A percentile compares a stretch with the other conserved stretches of the same genome.
Conservation (phyloP, 805 yeast species). For the Spathaspora gorwiae region DNA sequence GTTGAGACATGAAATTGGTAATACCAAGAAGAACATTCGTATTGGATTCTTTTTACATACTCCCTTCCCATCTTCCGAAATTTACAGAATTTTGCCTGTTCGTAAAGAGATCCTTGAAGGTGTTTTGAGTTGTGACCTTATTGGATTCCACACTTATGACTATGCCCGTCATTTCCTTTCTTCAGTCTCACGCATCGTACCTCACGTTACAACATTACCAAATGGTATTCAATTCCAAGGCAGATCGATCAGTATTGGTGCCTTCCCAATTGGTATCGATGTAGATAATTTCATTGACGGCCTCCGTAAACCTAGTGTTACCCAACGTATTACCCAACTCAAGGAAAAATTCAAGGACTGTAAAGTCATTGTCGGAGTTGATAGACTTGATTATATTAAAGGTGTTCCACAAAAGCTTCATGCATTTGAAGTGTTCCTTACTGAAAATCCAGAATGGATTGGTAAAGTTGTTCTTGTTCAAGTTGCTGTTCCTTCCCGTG, state of each 20-base stretch:
- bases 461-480: conserved; percentile 95
- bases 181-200: conserved; percentile 76
- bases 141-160: conserved; percentile 99
- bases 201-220: conserved; percentile 76
- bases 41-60: conserved; percentile 95
- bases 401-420: conserved; percentile 98
- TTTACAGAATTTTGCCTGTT: conserved; percentile 92
- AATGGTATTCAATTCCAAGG: conserved; percentile 81
- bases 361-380: conserved; percentile 93
- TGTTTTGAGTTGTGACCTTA: conserved; percentile 86
- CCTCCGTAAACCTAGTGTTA: conserved; percentile 56
- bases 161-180: conserved; percentile 94
- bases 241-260: conserved; percentile 80
- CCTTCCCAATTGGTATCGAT: conserved; percentile 98
- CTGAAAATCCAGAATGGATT: conserved; percentile 96
- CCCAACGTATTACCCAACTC: conserved; percentile 59
- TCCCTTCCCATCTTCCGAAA: conserved; percentile 96
- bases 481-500: conserved; percentile 96
- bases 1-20: conserved; percentile 60
- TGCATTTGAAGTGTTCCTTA: conserved; percentile 88
- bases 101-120: conserved; percentile 89
- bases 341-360: conserved; percentile 63
- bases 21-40: conserved; percentile 51
- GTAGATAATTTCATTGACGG: conserved; percentile 87
- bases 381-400: conserved; percentile 91